These are phyloP conservation scores for Chlamydomonas sphaeroides DNA, from an alignment of 139 green algal species.

Conservation along the genomic window DNA sequence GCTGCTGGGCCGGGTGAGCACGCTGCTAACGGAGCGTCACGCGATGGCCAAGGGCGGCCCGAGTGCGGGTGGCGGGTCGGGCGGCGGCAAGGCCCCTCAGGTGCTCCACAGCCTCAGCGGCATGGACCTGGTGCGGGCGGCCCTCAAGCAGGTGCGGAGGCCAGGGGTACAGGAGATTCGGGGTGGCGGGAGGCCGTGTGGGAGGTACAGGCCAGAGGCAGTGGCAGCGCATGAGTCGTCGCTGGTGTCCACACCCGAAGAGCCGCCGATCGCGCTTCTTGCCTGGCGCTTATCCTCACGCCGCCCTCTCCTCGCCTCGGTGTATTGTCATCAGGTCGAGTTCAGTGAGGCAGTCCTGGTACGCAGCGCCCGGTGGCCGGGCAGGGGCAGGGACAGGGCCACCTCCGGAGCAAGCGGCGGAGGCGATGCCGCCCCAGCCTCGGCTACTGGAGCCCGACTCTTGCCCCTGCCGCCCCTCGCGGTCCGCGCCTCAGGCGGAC, in stretches of 20 bases:
- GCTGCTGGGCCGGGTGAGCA: slow-evolving; percentile 6
- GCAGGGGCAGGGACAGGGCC: no score
- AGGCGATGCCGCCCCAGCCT: no score
- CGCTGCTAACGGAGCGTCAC: background rate
- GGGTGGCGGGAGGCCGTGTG: background rate
- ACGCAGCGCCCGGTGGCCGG: no score
- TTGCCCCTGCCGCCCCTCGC: no score
- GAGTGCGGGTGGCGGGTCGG: background rate
- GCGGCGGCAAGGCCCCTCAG: background rate
- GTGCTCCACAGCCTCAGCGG: background rate
- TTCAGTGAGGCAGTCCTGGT: no score
- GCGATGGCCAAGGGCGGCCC: background rate
- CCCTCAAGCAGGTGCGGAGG: slow-evolving; percentile 16
- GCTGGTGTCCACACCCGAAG: no score
- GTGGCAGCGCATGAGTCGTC: no score
- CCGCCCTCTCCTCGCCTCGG: background rate
- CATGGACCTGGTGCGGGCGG: slow-evolving; percentile 23
- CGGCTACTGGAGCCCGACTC: no score
- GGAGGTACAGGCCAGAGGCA: no score
- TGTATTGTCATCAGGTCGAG: background rate
- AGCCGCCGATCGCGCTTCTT: background rate
- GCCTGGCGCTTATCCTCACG: background rate
- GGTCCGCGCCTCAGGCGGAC: no score
- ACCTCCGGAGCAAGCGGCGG: no score
- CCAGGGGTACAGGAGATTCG: background rate